phyloP scores from a whole-genome alignment of 805 yeast genomes.

The Teunomyces funiuensis region DNA sequence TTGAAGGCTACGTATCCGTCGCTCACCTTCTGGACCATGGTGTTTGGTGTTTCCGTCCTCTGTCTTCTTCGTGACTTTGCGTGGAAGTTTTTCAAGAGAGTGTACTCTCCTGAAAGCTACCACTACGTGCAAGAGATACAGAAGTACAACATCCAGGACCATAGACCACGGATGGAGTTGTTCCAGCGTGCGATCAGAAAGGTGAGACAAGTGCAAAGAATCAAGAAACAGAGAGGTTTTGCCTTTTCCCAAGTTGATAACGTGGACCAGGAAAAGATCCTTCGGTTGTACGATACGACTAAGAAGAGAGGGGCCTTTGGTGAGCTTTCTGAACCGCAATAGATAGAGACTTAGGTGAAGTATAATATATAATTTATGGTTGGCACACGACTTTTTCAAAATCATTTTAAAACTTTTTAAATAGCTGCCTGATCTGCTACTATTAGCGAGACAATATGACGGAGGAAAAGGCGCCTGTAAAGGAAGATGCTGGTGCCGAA shows the following conservation, averaged over 20 bases:
- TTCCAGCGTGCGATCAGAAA: constrained; percentile 96
- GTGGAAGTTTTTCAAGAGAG: constrained; percentile 93
- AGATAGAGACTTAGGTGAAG: neutral
- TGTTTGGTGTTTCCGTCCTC: constrained; percentile 69
- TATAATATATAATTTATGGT: neutral
- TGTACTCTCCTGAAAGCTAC: constrained; percentile 87
- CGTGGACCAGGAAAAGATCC: constrained; percentile 88
- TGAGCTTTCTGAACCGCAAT: constrained; percentile 30
- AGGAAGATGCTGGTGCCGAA: constrained; percentile 2
- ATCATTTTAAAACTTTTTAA: neutral
- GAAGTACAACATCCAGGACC: constrained; percentile 89
- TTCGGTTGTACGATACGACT: constrained; percentile 94
- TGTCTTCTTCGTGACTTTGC: constrained; percentile 85
- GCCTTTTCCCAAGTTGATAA: constrained; percentile 93
- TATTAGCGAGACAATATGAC: neutral
- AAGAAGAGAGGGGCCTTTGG: constrained; percentile 77
- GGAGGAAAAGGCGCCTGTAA: constrained; percentile 1
- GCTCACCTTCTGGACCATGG: constrained; percentile 78
- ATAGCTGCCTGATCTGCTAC: too few relatives aligned
- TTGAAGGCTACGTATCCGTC: constrained; percentile 74
- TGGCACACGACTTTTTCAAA: constrained; percentile 1
- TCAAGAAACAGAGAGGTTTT: constrained; percentile 97
- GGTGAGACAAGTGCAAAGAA: constrained; percentile 96
- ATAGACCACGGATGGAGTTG: constrained; percentile 93
- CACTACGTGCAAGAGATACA: constrained; percentile 97